A percentile compares a stretch with the other conserved stretches of the same genome.
phyloP scores from a whole-genome alignment of 2,329 filamentous ascomycete species.

The Orbilia quercus region DNA sequence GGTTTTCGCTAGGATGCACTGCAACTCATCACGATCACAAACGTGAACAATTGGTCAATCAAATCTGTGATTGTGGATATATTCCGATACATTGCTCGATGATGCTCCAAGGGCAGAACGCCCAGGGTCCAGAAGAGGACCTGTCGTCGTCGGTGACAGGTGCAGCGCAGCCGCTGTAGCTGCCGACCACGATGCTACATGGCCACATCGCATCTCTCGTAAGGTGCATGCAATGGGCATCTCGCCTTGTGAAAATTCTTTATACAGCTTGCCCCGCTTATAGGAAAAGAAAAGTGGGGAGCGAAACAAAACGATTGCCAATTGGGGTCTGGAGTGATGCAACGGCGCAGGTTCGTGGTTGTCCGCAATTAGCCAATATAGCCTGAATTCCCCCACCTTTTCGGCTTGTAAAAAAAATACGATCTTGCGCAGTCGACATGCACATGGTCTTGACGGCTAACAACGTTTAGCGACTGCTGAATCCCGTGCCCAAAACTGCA shows the following conservation, averaged over 20 bases:
- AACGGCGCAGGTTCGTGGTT: slow-evolving; percentile 39
- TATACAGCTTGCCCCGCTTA: slow-evolving; percentile 18
- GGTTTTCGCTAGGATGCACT: slow-evolving; percentile 19
- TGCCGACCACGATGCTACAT: slow-evolving; percentile 14
- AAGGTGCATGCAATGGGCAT: slow-evolving; percentile 2
- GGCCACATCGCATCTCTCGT: slow-evolving; percentile 20
- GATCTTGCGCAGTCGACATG: slow-evolving; percentile 33
- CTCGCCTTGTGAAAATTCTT: background rate
- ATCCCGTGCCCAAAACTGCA: slow-evolving; percentile 41
- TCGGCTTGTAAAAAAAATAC: slow-evolving; percentile 52
- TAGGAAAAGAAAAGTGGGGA: slow-evolving; percentile 10
- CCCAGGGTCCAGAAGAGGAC: slow-evolving; percentile 1
- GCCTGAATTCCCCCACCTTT: slow-evolving; percentile 57
- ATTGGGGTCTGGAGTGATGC: slow-evolving; percentile 55
- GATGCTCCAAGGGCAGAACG: slow-evolving; percentile 17
- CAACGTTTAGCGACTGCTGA: slow-evolving; percentile 42
- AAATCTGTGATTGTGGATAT: slow-evolving; percentile 45
- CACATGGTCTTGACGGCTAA: slow-evolving; percentile 43
- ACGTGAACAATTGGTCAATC: background rate
- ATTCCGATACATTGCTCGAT: slow-evolving; percentile 53
- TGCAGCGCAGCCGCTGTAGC: slow-evolving; percentile 26
- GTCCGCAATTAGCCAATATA: slow-evolving; percentile 56
- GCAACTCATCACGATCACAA: slow-evolving; percentile 35
- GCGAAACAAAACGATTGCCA: slow-evolving; percentile 38
- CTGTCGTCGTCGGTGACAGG: slow-evolving; percentile 14